Percentiles rank a stretch among this genome's conserved stretches.
These are phyloP conservation scores for Pythium guiyangense DNA, from an alignment of 352 stramenopile genomes.

Conservation along the genomic window DNA sequence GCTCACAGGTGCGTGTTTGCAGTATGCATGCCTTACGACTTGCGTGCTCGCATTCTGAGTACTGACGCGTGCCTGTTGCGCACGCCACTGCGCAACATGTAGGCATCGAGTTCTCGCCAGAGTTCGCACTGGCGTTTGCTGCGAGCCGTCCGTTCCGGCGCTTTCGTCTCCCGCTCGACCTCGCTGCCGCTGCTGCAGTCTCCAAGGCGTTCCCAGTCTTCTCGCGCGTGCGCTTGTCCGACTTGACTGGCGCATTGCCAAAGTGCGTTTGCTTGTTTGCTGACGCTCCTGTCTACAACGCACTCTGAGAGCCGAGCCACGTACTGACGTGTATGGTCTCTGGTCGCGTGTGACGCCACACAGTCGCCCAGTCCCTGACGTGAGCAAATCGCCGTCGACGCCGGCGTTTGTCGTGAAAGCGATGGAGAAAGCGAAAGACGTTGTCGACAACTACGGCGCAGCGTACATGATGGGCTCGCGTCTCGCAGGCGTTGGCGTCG, in stretches of 20 bases:
- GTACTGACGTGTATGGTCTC: neutral
- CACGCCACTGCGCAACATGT: neutral
- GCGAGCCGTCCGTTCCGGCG: slow-evolving; percentile 79
- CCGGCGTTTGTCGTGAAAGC: slow-evolving; percentile 49
- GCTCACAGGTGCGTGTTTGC: slow-evolving; percentile 27
- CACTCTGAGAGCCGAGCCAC: neutral
- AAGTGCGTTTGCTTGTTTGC: slow-evolving; percentile 23
- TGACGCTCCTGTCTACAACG: neutral
- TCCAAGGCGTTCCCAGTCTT: slow-evolving; percentile 70
- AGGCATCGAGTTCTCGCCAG: slow-evolving; percentile 74
- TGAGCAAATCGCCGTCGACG: slow-evolving; percentile 7
- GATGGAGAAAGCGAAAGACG: slow-evolving; percentile 62
- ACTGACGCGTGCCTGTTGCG: neutral
- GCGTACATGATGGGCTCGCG: slow-evolving; percentile 88
- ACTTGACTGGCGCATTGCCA: slow-evolving; percentile 53
- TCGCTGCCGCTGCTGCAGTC: slow-evolving; percentile 61
- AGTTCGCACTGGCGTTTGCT: slow-evolving; percentile 84
- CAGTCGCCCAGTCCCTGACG: slow-evolving; percentile 19
- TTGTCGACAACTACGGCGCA: slow-evolving; percentile 85
- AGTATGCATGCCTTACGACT: neutral
- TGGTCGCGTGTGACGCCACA: slow-evolving; percentile 2
- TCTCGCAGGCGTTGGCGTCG: slow-evolving; percentile 68
- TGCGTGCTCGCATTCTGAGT: neutral
- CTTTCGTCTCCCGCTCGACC: slow-evolving; percentile 70
- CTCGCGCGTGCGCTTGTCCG: slow-evolving; percentile 62